phyloP scores from a whole-genome alignment of 192 early-diverging fungal species.

The Backusella luteola region DNA sequence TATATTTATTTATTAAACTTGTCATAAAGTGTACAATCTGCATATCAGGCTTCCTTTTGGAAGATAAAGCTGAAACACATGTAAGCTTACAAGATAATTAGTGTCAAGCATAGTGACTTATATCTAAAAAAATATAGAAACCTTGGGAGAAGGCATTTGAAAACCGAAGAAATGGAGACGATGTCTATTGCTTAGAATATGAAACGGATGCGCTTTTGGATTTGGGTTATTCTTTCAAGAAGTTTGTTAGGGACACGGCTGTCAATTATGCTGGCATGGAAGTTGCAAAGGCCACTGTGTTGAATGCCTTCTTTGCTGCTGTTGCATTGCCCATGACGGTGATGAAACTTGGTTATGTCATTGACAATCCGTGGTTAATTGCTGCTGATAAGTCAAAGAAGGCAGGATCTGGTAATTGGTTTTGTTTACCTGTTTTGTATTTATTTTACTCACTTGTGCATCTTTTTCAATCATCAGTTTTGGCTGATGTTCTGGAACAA shows the following conservation, averaged over 20 bases:
- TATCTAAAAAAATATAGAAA: conserved; percentile 12
- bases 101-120: neutral
- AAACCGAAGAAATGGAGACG: conserved; percentile 24
- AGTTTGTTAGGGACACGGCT: conserved; percentile 50
- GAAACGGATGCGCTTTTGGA: conserved; percentile 43
- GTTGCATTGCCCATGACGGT: conserved; percentile 49
- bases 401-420: conserved; percentile 43
- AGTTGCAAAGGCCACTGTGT: conserved; percentile 49
- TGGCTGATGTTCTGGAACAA: conserved; percentile 54
- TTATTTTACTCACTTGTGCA: neutral
- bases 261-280: conserved; percentile 47
- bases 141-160: conserved; percentile 48
- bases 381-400: conserved; percentile 53
- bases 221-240: conserved; percentile 48
- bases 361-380: conserved; percentile 61
- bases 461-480: conserved; percentile 21
- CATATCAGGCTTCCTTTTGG: conserved; percentile 57
- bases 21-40: conserved; percentile 45
- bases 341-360: conserved; percentile 53
- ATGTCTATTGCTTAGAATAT: conserved; percentile 52
- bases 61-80: conserved; percentile 32
- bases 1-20: neutral
- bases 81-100: neutral
- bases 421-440: neutral
- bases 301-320: conserved; percentile 49